Percentiles rank a stretch among this genome's conserved stretches.
Conservation (phyloP, 2,329 filamentous ascomycete genomes). For the Ophiostoma quercus region DNA sequence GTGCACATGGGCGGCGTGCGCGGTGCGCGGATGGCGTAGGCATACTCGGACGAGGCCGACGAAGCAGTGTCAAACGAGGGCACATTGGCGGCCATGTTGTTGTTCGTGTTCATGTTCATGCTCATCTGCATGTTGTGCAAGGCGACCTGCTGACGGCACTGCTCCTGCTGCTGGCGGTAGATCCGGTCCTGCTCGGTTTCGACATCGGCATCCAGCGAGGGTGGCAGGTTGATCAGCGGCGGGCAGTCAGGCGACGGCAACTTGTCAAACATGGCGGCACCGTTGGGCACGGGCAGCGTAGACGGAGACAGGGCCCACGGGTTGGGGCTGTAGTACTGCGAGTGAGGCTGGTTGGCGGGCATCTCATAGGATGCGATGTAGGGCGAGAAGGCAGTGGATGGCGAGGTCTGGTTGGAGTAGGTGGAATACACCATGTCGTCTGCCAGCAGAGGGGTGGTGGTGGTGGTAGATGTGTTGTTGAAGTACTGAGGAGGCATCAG, state of each 20-base stretch:
- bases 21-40: slow-evolving; percentile 3
- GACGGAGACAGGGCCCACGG: slow-evolving; percentile 34
- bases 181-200: slow-evolving; percentile 13
- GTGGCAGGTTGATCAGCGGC: slow-evolving; percentile 21
- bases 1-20: slow-evolving; percentile 15
- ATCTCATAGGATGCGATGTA: slow-evolving; percentile 32
- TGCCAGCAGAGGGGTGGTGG: slow-evolving; percentile 12
- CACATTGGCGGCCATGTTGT: not conserved
- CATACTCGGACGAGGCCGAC: slow-evolving; percentile 3
- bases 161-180: slow-evolving; percentile 15
- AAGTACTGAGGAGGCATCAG: slow-evolving; percentile 30
- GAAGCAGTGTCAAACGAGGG: not conserved
- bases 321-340: slow-evolving; percentile 39
- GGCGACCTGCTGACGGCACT: slow-evolving; percentile 12
- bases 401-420: slow-evolving; percentile 56
- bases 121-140: slow-evolving; percentile 1
- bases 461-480: slow-evolving; percentile 21
- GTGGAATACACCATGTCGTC: slow-evolving; percentile 35
- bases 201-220: slow-evolving; percentile 1
- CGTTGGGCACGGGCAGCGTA: slow-evolving; percentile 15
- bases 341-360: slow-evolving; percentile 31
- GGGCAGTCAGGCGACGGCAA: slow-evolving; percentile 27
- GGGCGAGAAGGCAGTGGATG: slow-evolving; percentile 50
- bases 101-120: not conserved
- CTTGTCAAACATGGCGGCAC: slow-evolving; percentile 26